Evolutionary conservation across 495 filamentous ascomycete species (phyloP).

Genomic region (Aspergillus bridgeri): DNA sequence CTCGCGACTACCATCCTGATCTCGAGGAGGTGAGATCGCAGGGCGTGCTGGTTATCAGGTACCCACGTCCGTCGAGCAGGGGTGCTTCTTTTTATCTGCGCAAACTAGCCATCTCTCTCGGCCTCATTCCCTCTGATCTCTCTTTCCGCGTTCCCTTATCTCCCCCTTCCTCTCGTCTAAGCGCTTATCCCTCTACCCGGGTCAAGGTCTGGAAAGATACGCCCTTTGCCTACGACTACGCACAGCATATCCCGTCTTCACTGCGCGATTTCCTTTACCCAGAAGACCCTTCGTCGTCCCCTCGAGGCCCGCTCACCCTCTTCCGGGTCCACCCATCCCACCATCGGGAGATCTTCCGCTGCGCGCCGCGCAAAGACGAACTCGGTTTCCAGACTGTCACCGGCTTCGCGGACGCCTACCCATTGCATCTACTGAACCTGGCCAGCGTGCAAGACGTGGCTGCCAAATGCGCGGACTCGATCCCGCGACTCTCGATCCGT

Average conservation of each 20-base stretch:
- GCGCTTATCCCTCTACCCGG: constrained; percentile 55
- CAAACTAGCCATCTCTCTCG: constrained; percentile 20
- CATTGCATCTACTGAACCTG: constrained; percentile 76
- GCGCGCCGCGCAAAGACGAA: constrained; percentile 64
- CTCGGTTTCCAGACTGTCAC: constrained; percentile 73
- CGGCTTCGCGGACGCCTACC: constrained; percentile 87
- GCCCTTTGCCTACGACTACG: constrained; percentile 46
- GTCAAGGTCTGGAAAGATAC: constrained; percentile 80
- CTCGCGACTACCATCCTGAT: constrained; percentile 34
- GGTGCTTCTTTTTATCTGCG: constrained; percentile 3
- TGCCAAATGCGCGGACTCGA: constrained; percentile 45
- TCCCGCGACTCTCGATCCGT: constrained; percentile 60
- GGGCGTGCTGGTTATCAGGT: constrained; percentile 39
- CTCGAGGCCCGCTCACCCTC: constrained; percentile 47
- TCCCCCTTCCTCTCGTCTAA: constrained; percentile 52
- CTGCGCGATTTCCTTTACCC: constrained; percentile 52
- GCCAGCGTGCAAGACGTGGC: constrained; percentile 65
- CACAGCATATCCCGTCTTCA: constrained; percentile 49
- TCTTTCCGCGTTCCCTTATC: constrained; percentile 62
- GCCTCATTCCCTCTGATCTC: constrained; percentile 21
- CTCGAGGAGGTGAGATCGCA: constrained; percentile 33
- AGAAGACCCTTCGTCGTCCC: background rate
- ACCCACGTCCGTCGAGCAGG: constrained; percentile 25
- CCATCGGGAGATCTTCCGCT: constrained; percentile 66
- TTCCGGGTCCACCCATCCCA: constrained; percentile 65